Base-by-base conservation (phyloP, 176 grass and related monocot genomes). In the Melocanna baccifera region DNA sequence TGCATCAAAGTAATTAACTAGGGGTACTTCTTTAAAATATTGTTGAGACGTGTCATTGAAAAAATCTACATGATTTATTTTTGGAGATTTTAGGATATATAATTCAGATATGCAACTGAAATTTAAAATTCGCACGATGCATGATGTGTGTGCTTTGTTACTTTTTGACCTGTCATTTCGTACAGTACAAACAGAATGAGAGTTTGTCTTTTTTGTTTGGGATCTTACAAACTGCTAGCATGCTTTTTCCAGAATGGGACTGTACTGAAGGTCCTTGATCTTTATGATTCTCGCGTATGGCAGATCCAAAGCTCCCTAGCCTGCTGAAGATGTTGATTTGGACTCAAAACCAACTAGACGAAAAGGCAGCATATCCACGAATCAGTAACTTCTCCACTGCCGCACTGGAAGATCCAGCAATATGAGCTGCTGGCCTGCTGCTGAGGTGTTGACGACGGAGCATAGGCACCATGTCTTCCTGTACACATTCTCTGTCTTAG, bases 281-380 rank as follows among this genome's bases (percentile, higher is more conserved):
- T 55, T 69, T 70, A 2, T 42, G 25, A 64, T 69, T 87, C 61
- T 46, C 10, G 19, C 42, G 39, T 36, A 36, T 42, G 22, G 23
- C 91, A 98, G 96, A 98, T 87, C 93, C 93, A 64, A 98, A 98
- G 56, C 93, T 98, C 71, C 96, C 96, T 36, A 95, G 93, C 65
- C 83, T 98, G 86, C 62, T 98, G 81, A 98, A 98, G 80, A 95
- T 95, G 93, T 26, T 98, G 82, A 85, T 92, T 32, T 98, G 93
- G 91, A 92, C 93, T 57, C 93, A 98, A 80, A 90, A 95, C 84
- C 93, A 94, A 80, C 83, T 98, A 73, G 91, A 93, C 13, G 93
- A 98, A 55, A 98, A 95, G 73, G 93, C 93, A 0, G 69, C 87
- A 58, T 95, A 93, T 84, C 96, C 96, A 28, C 83, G 86, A 20